Percentiles rank a stretch among this genome's conserved stretches.
These are phyloP conservation scores for Nowakowskiella sp. DNA, from an alignment of 192 early-diverging fungal species.

Conservation along the genomic window DNA sequence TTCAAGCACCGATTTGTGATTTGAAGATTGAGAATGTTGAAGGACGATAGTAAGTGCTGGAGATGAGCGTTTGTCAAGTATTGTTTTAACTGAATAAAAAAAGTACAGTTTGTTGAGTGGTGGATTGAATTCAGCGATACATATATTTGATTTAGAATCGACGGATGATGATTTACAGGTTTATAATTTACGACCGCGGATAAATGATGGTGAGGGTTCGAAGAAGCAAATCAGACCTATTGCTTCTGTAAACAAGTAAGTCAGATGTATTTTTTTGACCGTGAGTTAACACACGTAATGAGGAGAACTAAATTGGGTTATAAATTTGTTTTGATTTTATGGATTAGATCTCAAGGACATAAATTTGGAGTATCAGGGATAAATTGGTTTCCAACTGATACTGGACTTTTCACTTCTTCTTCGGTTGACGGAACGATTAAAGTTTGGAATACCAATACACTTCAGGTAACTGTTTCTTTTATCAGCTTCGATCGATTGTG, in stretches of 20 bases:
- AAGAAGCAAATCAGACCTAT: conserved; percentile 17
- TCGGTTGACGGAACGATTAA: conserved; percentile 71
- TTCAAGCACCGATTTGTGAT: conserved; percentile 37
- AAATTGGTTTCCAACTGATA: conserved; percentile 77
- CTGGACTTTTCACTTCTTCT: conserved; percentile 72
- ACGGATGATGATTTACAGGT: conserved; percentile 7
- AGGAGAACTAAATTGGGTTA: too few species aligned
- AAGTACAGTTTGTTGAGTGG: conserved; percentile 51
- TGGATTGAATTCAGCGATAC: conserved; percentile 49
- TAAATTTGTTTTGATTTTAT: background rate
- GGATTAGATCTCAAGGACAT: conserved; percentile 41
- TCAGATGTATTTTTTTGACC: background rate
- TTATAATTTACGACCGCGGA: too few species aligned
- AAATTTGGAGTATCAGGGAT: conserved; percentile 58
- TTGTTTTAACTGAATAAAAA: background rate
- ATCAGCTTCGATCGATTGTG: background rate
- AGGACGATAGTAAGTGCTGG: conserved; percentile 42
- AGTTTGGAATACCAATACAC: conserved; percentile 70
- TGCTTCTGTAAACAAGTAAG: conserved; percentile 24
- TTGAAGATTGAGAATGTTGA: conserved; percentile 49
- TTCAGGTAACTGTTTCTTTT: conserved; percentile 44
- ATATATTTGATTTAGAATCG: conserved; percentile 56
- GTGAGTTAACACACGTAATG: background rate
- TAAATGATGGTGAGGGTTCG: too few species aligned
- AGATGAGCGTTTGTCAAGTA: background rate